Conservation (phyloP, 1,139 yeast species). For the Debaryomyces coudertii region DNA sequence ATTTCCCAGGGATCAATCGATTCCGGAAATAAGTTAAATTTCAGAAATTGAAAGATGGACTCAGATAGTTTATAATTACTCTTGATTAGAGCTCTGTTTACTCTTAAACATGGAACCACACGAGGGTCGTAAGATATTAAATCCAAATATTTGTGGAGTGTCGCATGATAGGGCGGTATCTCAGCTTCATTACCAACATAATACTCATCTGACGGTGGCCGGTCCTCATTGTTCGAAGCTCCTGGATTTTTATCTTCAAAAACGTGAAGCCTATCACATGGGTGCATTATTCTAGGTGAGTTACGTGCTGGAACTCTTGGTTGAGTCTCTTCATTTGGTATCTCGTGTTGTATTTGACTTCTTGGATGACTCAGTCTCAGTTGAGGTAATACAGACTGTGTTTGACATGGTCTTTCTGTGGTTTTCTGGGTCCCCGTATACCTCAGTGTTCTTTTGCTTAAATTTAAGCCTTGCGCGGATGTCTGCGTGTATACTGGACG, state of each 20-base stretch:
- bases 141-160: constrained; percentile 40
- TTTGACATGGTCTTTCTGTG: background rate
- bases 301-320: background rate
- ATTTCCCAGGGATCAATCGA: constrained; percentile 41
- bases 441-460: background rate
- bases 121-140: constrained; percentile 47
- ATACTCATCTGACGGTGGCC: constrained; percentile 25
- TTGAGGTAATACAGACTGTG: background rate
- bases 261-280: background rate
- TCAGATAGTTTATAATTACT: constrained; percentile 29
- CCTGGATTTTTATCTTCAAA: background rate
- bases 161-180: constrained; percentile 44
- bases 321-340: background rate
- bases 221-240: constrained; percentile 10
- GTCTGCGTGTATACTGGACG: background rate
- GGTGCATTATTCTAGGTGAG: background rate
- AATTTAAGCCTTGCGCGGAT: too few species aligned
- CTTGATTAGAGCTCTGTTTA: constrained; percentile 36
- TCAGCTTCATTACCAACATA: constrained; percentile 24
- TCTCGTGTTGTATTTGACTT: background rate
- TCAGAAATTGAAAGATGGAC: constrained; percentile 31
- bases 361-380: background rate
- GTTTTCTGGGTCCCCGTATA: background rate
- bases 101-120: constrained; percentile 41
- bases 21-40: constrained; percentile 35